A percentile compares a stretch with the other conserved stretches of the same genome.
These are phyloP conservation scores for Cyamopsis tetragonoloba DNA, from an alignment of 306 rosid species.

Conservation along the genomic window DNA sequence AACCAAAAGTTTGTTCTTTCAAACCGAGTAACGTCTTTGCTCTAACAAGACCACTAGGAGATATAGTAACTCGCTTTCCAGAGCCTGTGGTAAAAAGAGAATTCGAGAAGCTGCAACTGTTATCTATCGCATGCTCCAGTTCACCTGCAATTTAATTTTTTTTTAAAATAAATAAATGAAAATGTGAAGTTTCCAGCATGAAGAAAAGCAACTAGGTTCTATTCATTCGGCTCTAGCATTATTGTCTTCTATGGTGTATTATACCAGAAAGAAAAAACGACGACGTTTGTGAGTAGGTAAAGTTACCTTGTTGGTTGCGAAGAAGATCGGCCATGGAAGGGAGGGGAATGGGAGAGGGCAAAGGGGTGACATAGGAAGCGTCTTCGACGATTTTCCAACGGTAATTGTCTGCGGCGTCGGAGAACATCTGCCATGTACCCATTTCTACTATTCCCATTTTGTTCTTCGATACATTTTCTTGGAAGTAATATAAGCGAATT, in stretches of 20 bases:
- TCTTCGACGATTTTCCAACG: slow-evolving; percentile 16
- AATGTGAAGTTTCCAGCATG: too few relatives aligned
- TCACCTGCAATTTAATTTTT: slow-evolving; percentile 36
- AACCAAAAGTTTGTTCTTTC: slow-evolving; percentile 31
- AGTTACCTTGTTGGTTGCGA: slow-evolving; percentile 2
- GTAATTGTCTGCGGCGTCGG: slow-evolving; percentile 19
- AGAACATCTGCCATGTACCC: slow-evolving; percentile 21
- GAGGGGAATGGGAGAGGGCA: neutral
- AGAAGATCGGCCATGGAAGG: slow-evolving; percentile 29
- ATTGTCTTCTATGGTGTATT: too few relatives aligned
- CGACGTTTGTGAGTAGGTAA: neutral
- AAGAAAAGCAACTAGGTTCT: neutral
- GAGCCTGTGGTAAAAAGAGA: slow-evolving; percentile 77
- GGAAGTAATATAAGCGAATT: neutral
- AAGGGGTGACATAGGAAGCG: slow-evolving; percentile 2
- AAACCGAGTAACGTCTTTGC: slow-evolving; percentile 70
- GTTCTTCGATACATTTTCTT: neutral
- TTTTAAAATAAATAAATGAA: neutral
- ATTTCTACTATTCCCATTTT: slow-evolving; percentile 14
- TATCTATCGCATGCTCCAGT: slow-evolving; percentile 31
- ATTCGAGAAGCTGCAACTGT: slow-evolving; percentile 43
- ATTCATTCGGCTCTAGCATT: neutral
- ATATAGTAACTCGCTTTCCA: slow-evolving; percentile 65
- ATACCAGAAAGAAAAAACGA: too few relatives aligned
- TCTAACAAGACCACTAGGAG: slow-evolving; percentile 55